These are phyloP conservation scores for Paramecium sexaurelia DNA, from an alignment of 73 alveolate species.

Conservation along the genomic window DNA sequence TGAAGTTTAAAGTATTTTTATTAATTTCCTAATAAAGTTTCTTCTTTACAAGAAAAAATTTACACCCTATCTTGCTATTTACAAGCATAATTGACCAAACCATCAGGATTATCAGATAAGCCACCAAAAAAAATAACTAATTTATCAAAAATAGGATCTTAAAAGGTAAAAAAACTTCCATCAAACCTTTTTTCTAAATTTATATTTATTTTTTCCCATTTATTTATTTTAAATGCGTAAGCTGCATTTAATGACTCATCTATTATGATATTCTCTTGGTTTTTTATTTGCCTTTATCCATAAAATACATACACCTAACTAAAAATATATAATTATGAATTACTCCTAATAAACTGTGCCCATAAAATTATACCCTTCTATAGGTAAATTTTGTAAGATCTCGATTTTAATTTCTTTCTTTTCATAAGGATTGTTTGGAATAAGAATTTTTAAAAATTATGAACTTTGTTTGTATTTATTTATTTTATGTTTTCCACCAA, in stretches of 20 bases:
- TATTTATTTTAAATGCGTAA: neutral
- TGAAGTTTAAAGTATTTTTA: neutral
- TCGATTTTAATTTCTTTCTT: neutral
- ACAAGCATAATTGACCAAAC: neutral
- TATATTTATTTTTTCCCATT: neutral
- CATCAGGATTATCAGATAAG: neutral
- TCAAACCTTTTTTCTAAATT: neutral
- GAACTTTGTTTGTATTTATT: neutral
- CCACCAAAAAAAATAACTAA: conserved; percentile 39
- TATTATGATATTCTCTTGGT: neutral
- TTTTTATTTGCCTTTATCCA: neutral
- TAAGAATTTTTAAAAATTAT: neutral
- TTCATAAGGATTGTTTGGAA: conserved; percentile 1
- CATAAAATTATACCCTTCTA: conserved; percentile 52
- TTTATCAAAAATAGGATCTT: neutral
- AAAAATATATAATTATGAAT: neutral
- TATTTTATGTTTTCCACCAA: neutral
- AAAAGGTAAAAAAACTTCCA: neutral
- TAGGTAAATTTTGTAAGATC: neutral
- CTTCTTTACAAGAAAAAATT: conserved; percentile 1
- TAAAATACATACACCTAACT: conserved; percentile 9
- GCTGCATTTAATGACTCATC: conserved; percentile 9
- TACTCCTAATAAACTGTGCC: conserved; percentile 5
- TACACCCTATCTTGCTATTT: neutral
- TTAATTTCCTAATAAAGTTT: neutral